Percentiles rank a stretch among this genome's conserved stretches.
These are phyloP conservation scores for Pelargonium fulgidum DNA, from an alignment of 441 rosid genomes.

Conservation along the genomic window DNA sequence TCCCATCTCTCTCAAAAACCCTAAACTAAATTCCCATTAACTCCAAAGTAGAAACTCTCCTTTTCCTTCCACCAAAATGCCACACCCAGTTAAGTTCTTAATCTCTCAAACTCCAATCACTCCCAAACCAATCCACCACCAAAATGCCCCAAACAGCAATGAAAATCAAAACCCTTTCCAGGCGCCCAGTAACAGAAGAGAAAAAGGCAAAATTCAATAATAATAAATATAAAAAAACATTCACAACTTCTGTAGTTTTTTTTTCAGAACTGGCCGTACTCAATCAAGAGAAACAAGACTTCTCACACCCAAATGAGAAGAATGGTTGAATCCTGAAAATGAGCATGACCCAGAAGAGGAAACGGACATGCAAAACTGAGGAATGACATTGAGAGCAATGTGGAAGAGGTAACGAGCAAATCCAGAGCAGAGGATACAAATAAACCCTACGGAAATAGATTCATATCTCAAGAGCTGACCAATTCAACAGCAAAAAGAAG, in stretches of 20 bases:
- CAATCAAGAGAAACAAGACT: slow-evolving; percentile 10
- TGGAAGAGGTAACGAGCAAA: neutral
- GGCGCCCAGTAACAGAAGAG: neutral
- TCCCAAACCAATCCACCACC: neutral
- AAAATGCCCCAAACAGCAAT: neutral
- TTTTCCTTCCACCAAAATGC: neutral
- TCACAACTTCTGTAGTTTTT: neutral
- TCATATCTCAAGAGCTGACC: slow-evolving; percentile 8
- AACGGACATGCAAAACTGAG: slow-evolving; percentile 20
- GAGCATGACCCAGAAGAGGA: slow-evolving; percentile 20
- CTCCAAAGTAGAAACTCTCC: neutral
- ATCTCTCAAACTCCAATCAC: neutral
- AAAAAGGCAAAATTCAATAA: neutral
- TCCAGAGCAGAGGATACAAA: neutral
- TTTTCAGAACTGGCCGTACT: neutral
- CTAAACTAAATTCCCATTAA: neutral
- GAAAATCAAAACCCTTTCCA: slow-evolving; percentile 10
- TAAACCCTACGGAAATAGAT: slow-evolving; percentile 6
- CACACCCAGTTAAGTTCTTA: neutral
- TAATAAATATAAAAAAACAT: neutral
- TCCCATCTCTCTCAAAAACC: slow-evolving; percentile 1
- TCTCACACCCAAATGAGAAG: slow-evolving; percentile 19
- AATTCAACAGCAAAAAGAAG: neutral
- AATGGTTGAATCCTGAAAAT: slow-evolving; percentile 9
- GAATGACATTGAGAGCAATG: slow-evolving; percentile 6